phyloP scores from a whole-genome alignment of 1,284 basidiomycete species.

The Kalmanozyma brasiliensis region DNA sequence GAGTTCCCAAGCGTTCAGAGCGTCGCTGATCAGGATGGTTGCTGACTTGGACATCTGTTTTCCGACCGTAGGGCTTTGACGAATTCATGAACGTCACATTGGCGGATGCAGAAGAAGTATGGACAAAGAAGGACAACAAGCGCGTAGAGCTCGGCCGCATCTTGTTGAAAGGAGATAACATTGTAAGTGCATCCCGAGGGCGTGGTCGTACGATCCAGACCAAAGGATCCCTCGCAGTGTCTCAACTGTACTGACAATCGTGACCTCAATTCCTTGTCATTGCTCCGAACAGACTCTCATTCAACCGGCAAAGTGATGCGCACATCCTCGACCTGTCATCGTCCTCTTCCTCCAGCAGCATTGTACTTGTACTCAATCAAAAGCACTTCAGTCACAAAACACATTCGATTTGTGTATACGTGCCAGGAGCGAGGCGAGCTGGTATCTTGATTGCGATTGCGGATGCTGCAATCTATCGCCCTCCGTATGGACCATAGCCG shows the following conservation, averaged over 20 bases:
- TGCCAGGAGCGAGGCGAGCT: no score
- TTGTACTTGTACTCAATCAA: constrained; percentile 32
- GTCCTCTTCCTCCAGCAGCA: neutral
- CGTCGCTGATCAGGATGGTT: neutral
- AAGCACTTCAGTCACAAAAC: neutral
- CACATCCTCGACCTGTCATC: neutral
- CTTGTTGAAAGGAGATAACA: constrained; percentile 63
- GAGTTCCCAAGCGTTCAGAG: constrained; percentile 26
- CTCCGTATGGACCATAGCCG: constrained; percentile 32
- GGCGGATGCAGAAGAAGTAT: constrained; percentile 94
- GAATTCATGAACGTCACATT: constrained; percentile 99
- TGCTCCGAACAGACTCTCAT: constrained; percentile 53
- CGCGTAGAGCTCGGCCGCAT: constrained; percentile 61
- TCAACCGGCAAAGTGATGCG: constrained; percentile 50
- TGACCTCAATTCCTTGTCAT: neutral
- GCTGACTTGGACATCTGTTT: constrained; percentile 1
- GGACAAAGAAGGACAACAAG: constrained; percentile 66
- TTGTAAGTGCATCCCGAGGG: constrained; percentile 46
- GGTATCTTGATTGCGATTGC: constrained; percentile 19
- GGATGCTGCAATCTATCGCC: constrained; percentile 12
- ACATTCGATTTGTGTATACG: constrained; percentile 1
- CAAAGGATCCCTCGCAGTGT: no score
- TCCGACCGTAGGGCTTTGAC: constrained; percentile 83
- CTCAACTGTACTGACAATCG: constrained; percentile 2
- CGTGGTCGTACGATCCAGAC: no score